phyloP scores from a whole-genome alignment of 75 land plant species.

The Selaginella tamariscina region DNA sequence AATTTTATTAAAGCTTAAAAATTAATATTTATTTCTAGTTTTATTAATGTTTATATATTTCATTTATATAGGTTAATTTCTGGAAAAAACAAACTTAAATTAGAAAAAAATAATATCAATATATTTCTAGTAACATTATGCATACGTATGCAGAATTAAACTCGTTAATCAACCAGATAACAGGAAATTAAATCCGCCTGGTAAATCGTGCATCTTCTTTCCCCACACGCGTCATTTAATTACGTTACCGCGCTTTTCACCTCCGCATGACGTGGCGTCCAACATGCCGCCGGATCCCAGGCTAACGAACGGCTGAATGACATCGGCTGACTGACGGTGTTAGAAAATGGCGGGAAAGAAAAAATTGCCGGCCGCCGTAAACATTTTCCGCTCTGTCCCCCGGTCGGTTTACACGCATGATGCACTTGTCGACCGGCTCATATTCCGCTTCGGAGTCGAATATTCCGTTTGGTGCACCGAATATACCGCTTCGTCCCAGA shows the following conservation, averaged over 20 bases:
- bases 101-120: not conserved
- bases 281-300: not conserved
- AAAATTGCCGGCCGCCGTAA: not conserved
- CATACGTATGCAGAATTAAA: no score
- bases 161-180: not conserved
- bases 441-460: no score
- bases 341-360: not conserved
- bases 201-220: not conserved
- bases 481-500: not conserved
- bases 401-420: not conserved
- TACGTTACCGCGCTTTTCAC: no score
- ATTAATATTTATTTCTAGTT: no score
- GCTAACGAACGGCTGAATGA: not conserved
- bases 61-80: not conserved
- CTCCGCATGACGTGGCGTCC: not conserved
- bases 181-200: not conserved
- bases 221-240: no score
- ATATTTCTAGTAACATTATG: not conserved
- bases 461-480: not conserved
- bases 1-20: no score
- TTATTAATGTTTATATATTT: no score
- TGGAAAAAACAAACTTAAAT: not conserved
- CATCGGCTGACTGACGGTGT: not conserved
- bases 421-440: no score
- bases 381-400: not conserved